Conservation (phyloP, 257 asterid species). For the Petunia axillaris region DNA sequence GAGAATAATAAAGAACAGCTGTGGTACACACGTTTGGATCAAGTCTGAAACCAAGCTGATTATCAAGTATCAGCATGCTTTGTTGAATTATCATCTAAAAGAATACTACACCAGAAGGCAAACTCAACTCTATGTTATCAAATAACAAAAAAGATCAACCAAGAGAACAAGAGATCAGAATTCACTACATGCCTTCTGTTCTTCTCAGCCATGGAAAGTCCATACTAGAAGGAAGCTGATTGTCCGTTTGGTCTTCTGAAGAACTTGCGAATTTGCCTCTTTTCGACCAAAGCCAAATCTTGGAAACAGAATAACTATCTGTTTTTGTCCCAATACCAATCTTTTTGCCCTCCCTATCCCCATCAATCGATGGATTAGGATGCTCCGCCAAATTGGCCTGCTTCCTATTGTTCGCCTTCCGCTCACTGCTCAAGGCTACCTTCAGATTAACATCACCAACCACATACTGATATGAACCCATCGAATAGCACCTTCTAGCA, state of each 20-base stretch:
- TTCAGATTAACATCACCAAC: conserved; percentile 76
- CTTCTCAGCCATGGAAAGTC: conserved; percentile 44
- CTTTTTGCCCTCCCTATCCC: conserved; percentile 67
- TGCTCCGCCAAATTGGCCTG: conserved; percentile 24
- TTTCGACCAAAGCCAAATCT: conserved; percentile 97
- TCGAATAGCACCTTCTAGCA: conserved; percentile 83
- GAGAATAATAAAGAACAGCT: not conserved
- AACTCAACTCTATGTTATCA: conserved; percentile 22
- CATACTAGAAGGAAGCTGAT: conserved; percentile 25
- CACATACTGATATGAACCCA: conserved; percentile 93
- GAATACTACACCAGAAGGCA: conserved; percentile 18
- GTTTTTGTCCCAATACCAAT: conserved; percentile 73
- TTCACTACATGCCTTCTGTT: conserved; percentile 36
- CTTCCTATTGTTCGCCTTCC: not conserved
- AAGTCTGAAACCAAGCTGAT: conserved; percentile 14
- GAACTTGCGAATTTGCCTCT: conserved; percentile 76
- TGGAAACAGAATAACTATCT: conserved; percentile 94
- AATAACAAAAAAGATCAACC: conserved; percentile 16
- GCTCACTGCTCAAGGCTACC: conserved; percentile 65
- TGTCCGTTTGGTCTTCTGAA: conserved; percentile 37
- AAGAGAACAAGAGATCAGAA: conserved; percentile 26
- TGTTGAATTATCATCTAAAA: conserved; percentile 13
- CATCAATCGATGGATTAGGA: conserved; percentile 34
- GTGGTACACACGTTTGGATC: not conserved
- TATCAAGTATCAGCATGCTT: not conserved